Evolutionary conservation across 257 asterid species (phyloP), one percentile per base, ranked within the genome.

Genomic region (Orobanche coerulescens): DNA sequence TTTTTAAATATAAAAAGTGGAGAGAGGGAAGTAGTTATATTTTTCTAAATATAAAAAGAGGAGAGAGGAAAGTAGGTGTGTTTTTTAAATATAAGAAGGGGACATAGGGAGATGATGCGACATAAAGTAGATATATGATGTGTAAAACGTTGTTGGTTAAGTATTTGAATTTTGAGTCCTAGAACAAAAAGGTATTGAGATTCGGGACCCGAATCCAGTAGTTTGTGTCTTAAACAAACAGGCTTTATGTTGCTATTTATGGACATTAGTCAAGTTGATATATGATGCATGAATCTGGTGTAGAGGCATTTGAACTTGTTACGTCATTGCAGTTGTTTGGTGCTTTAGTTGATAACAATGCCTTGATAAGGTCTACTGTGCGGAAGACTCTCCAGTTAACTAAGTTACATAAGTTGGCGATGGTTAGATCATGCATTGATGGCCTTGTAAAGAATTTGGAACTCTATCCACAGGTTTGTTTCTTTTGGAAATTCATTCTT

Each of bases 381-480:
- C 78, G 95, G 86, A 81, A 68, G 68, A 54, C 75, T 55, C 79
- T 93, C 75, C 74, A 62, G 46, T 73, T 76, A 30, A 83, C 75
- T 48, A 83, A 76, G 78, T 58, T 84, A 55, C 85, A 48, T 64
- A 81, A 76, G 66, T 66, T 74, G 59, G 75, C 69, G 46, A 71
- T 89, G 88, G 81, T 86, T 63, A 82, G 71, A 43, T 76, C 74
- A 55, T 86, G 87, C 72, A 55, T 81, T 16, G 73, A 88, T 58
- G 66, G 71, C 63, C 81, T 93, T 51, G 67, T 84, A 39, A 77
- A 76, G 78, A 81, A 77, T 70, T 77, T 88, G 80, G 88, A 93
- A 59, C 73, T 76, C 62, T 83, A 80, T 78, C 89, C 91, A 34
- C 84, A 86, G 97, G 95, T 89, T 60, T 62, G 79, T 64, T 75